phyloP scores from a whole-genome alignment of 768 basidiomycete species.

The Boletus tylopilopsis region DNA sequence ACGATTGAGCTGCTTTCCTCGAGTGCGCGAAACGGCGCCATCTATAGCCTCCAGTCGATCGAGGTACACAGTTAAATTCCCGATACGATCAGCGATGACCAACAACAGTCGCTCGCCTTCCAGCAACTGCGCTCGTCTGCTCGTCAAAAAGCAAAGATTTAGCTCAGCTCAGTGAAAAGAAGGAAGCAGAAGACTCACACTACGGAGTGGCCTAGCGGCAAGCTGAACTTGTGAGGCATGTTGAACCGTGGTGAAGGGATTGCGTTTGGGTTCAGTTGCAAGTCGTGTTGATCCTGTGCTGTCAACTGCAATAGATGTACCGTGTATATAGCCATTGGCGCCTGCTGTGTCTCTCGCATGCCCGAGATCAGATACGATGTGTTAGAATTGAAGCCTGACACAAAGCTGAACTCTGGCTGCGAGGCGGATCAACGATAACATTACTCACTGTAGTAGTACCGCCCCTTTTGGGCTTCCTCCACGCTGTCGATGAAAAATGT shows the following conservation, averaged over 20 bases:
- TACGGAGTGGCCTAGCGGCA: conserved; percentile 19
- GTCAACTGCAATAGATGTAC: conserved; percentile 27
- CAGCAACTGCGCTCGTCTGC: conserved; percentile 39
- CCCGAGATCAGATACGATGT: not conserved
- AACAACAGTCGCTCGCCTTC: conserved; percentile 41
- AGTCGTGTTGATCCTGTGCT: conserved; percentile 25
- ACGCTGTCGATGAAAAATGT: conserved; percentile 1
- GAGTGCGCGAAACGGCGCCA: conserved; percentile 24
- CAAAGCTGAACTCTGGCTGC: no score
- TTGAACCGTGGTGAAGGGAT: conserved; percentile 25
- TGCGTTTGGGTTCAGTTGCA: conserved; percentile 21
- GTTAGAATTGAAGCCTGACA: no score
- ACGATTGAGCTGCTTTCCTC: conserved; percentile 35
- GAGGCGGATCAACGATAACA: no score
- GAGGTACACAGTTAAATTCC: conserved; percentile 37
- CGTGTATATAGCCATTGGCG: conserved; percentile 17
- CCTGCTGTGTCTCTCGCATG: conserved; percentile 8
- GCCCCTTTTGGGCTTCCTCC: no score
- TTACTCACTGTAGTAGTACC: no score
- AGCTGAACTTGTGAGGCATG: conserved; percentile 10
- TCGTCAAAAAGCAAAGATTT: not conserved
- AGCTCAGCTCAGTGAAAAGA: no score
- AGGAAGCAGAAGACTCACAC: conserved; percentile 6
- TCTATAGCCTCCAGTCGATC: conserved; percentile 34
- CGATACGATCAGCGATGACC: conserved; percentile 34